These are phyloP conservation scores for Balansia obtecta DNA, from an alignment of 2,329 filamentous ascomycete genomes.

Conservation along the genomic window DNA sequence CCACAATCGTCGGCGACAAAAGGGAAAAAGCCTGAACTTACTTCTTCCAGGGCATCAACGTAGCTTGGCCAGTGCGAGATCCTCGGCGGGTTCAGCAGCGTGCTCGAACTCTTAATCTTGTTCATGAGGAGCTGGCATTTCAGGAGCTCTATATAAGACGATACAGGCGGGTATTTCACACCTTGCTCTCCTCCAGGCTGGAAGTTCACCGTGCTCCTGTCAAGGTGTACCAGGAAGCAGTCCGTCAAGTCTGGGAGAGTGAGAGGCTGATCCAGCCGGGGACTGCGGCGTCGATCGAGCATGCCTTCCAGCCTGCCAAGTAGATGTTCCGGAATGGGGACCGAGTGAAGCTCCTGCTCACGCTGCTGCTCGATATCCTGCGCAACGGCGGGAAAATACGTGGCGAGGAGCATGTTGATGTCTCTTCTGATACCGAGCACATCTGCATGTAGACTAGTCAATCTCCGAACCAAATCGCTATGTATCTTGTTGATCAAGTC, in stretches of 20 bases:
- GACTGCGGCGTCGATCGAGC: background rate
- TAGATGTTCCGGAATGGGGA: background rate
- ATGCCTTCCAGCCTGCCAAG: background rate
- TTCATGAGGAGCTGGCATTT: background rate
- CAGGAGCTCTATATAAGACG: background rate
- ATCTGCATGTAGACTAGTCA: constrained; percentile 7
- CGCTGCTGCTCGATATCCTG: background rate
- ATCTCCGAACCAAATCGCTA: constrained; percentile 10
- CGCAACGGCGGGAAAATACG: constrained; percentile 1
- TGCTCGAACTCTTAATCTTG: background rate
- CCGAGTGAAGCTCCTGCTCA: background rate
- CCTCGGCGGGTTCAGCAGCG: background rate
- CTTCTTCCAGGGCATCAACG: background rate
- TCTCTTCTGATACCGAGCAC: background rate
- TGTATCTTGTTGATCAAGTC: constrained; percentile 11
- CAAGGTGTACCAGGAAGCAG: background rate
- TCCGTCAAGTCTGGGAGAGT: background rate
- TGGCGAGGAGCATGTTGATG: background rate
- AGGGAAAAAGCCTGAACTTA: background rate
- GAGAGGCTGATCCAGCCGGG: background rate
- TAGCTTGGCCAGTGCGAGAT: background rate
- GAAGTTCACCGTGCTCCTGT: background rate
- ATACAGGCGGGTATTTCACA: background rate
- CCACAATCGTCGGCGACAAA: no score
- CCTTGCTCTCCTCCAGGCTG: background rate